Evolutionary conservation across 805 yeast species (phyloP).

Genomic region (Candida koratica): DNA sequence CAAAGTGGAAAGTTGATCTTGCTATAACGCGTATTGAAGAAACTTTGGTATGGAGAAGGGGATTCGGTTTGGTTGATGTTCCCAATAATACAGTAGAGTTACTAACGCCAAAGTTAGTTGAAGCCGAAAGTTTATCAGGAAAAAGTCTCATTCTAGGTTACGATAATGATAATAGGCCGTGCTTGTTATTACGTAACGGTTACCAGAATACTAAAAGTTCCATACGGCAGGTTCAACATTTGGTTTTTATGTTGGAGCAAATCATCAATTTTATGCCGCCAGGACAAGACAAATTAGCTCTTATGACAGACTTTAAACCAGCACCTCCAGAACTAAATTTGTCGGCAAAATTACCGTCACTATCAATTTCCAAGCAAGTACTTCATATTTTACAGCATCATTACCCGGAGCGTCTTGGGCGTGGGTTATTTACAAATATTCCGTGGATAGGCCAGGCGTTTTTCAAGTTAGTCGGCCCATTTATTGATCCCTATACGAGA

Average conservation of each 20-base stretch:
- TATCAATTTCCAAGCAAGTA: slow-evolving; percentile 47
- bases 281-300: slow-evolving; percentile 53
- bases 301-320: slow-evolving; percentile 53
- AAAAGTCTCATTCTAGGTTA: slow-evolving; percentile 52
- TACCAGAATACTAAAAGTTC: slow-evolving; percentile 53
- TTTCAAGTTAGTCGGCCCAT: slow-evolving; percentile 53
- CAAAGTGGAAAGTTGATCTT: slow-evolving; percentile 45
- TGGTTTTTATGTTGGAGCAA: slow-evolving; percentile 54
- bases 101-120: slow-evolving; percentile 40
- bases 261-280: slow-evolving; percentile 54
- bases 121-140: slow-evolving; percentile 50
- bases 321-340: slow-evolving; percentile 36
- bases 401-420: slow-evolving; percentile 56
- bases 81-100: slow-evolving; percentile 25
- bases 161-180: slow-evolving; percentile 51
- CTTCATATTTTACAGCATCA: slow-evolving; percentile 52
- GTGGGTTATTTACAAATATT: slow-evolving; percentile 50
- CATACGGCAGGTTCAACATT: slow-evolving; percentile 50
- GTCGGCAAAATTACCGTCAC: slow-evolving; percentile 45
- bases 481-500: slow-evolving; percentile 56
- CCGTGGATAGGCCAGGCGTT: slow-evolving; percentile 58
- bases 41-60: slow-evolving; percentile 53
- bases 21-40: slow-evolving; percentile 45
- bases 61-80: slow-evolving; percentile 42
- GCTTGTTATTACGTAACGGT: slow-evolving; percentile 50